A percentile compares a stretch with the other conserved stretches of the same genome.
Evolutionary conservation across 176 grass and related monocot species (phyloP).

Genomic region (Coix lacrymajobi): DNA sequence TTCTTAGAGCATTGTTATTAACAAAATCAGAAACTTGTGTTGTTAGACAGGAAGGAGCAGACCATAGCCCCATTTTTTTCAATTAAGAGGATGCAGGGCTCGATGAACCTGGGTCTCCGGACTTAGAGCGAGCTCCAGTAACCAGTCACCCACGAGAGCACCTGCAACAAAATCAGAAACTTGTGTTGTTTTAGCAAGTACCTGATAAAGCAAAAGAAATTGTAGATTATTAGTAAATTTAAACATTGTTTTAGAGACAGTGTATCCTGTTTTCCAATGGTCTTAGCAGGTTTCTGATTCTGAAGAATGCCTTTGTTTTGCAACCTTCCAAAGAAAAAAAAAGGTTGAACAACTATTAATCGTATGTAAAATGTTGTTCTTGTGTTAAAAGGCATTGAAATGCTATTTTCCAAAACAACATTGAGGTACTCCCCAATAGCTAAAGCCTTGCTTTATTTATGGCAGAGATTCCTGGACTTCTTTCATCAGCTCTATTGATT

Average conservation of each 20-base stretch:
- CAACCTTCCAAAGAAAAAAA: background rate
- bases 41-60: no score
- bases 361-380: background rate
- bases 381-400: no score
- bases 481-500: conserved; percentile 49
- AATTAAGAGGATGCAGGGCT: no score
- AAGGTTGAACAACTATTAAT: background rate
- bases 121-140: no score
- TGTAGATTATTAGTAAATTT: background rate
- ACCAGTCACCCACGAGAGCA: no score
- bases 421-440: background rate
- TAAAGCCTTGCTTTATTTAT: conserved; percentile 1
- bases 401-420: background rate
- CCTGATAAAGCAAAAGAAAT: background rate
- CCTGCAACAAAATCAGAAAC: background rate
- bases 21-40: background rate
- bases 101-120: no score
- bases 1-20: background rate
- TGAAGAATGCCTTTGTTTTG: background rate
- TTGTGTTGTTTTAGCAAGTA: background rate
- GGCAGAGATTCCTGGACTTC: conserved; percentile 58
- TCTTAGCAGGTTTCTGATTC: background rate
- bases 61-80: no score
- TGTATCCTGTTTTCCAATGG: background rate
- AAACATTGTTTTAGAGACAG: background rate